Conservation (phyloP, 2,329 filamentous ascomycete species). For the Mycosphaerelloides madeirae region DNA sequence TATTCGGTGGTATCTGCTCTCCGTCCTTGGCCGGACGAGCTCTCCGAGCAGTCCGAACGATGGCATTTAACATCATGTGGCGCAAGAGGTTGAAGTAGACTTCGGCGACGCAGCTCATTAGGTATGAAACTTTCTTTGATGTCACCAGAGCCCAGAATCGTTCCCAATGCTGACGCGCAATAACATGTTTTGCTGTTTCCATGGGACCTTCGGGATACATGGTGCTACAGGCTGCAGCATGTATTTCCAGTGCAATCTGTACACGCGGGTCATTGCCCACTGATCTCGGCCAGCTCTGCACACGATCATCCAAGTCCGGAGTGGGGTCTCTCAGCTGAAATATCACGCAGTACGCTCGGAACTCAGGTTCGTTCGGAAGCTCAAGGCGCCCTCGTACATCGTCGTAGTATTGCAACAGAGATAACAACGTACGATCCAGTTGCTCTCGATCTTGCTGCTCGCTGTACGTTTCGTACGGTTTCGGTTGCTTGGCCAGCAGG, state of each 20-base stretch:
- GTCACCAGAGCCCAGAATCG: conserved; percentile 55
- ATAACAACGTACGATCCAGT: conserved; percentile 58
- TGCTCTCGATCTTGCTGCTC: conserved; percentile 60
- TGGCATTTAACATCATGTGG: conserved; percentile 49
- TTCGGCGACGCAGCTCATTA: conserved; percentile 61
- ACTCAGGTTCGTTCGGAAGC: conserved; percentile 59
- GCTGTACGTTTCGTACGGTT: conserved; percentile 49
- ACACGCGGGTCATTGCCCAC: conserved; percentile 51
- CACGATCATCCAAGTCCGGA: conserved; percentile 54
- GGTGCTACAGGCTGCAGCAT: conserved; percentile 52
- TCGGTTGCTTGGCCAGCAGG: conserved; percentile 50
- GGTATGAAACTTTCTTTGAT: conserved; percentile 54
- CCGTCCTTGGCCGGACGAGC: conserved; percentile 3
- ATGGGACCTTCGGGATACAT: conserved; percentile 50
- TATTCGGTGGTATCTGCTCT: conserved; percentile 33
- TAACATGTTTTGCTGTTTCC: conserved; percentile 35
- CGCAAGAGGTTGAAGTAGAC: conserved; percentile 58
- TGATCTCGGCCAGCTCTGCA: conserved; percentile 51
- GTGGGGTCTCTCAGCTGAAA: conserved; percentile 48
- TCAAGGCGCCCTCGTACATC: conserved; percentile 47
- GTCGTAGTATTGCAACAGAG: conserved; percentile 58
- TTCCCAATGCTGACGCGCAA: conserved; percentile 55
- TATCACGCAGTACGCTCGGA: conserved; percentile 58
- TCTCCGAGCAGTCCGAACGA: conserved; percentile 17
- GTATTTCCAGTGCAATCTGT: conserved; percentile 53